Conservation (phyloP, 1,284 basidiomycete genomes). For the Trichosporon sp. region DNA sequence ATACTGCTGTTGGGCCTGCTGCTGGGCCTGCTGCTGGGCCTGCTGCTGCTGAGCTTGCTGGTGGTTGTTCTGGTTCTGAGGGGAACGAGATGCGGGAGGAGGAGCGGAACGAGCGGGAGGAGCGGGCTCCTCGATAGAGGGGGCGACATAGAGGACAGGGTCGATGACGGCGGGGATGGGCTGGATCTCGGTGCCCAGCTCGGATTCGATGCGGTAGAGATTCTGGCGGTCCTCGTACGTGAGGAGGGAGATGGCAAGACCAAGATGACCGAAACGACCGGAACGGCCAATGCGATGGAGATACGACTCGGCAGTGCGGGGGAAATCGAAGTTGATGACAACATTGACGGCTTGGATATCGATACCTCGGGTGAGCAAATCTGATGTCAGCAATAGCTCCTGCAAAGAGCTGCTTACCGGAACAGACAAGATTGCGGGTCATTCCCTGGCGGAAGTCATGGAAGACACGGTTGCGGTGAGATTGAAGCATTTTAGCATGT, state of each 20-base stretch:
- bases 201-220: slow-evolving; percentile 95
- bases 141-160: slow-evolving; percentile 86
- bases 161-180: slow-evolving; percentile 92
- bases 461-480: slow-evolving; percentile 98
- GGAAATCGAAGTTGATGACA: slow-evolving; percentile 99
- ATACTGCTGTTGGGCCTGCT: neutral
- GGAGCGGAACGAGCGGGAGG: slow-evolving; percentile 29
- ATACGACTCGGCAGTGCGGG: slow-evolving; percentile 98
- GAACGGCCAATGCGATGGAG: slow-evolving; percentile 87
- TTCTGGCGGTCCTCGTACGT: slow-evolving; percentile 98
- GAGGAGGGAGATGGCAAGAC: slow-evolving; percentile 93
- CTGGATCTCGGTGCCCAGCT: slow-evolving; percentile 96
- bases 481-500: slow-evolving; percentile 98
- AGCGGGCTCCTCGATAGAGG: slow-evolving; percentile 42
- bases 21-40: slow-evolving; percentile 15
- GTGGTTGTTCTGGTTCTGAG: slow-evolving; percentile 12
- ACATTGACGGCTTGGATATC: slow-evolving; percentile 99
- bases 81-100: slow-evolving; percentile 29
- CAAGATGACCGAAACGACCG: slow-evolving; percentile 94
- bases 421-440: slow-evolving; percentile 96
- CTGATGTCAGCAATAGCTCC: slow-evolving; percentile 58
- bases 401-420: slow-evolving; percentile 53
- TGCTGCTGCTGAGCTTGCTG: slow-evolving; percentile 18
- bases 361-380: slow-evolving; percentile 97
- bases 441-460: slow-evolving; percentile 99